Base-by-base conservation (phyloP, 306 rosid genomes). In the Rosa multiflora region DNA sequence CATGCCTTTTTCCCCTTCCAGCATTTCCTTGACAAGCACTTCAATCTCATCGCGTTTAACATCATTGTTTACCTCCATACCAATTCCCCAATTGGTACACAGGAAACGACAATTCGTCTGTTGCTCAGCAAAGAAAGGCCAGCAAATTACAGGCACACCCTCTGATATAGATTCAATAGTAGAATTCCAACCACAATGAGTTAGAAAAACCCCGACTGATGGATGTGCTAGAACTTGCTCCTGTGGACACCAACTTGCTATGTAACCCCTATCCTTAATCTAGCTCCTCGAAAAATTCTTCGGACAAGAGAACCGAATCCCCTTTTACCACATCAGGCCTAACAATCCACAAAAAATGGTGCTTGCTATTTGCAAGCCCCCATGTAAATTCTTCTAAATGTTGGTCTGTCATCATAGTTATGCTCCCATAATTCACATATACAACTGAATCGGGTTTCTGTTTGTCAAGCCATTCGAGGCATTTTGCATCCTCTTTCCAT, bases 121-220 rank as follows among this genome's bases (percentile, higher is more conserved):
- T n/a, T 89, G 89, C 32, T 89, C 90, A 0, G 86, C 86, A 10
- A 89, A 89, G 67, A 87, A 89, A 37, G 90, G 90, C 89, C 89
- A 89, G 21, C 86, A 80, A 29, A 85, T 87, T 2, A 87, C 17
- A 44, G 89, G 88, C 21, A 83, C 87, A 49, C 91, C 85, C 4
- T 49, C 81, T 64, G 84, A 77, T 8, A 87, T 5, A 61, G 81
- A 69, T 72, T 89, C 93, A 1, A 68, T 13, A 0, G 64, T 69
- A 29, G 90, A 87, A 75, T 89, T 89, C 93, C 93, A 89, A 11
- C 90, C 93, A 70, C 89, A 75, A 42, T 89, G 93, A 20, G 89
- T 85, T 51, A 89, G 35, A 6, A 87, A 87, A 2, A 64, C 75
- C 20, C 88, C 92, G 35, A 83, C 26, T 2, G 89, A 83, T 46